Conservation (phyloP, 257 asterid species). For the Prunella vulgaris region DNA sequence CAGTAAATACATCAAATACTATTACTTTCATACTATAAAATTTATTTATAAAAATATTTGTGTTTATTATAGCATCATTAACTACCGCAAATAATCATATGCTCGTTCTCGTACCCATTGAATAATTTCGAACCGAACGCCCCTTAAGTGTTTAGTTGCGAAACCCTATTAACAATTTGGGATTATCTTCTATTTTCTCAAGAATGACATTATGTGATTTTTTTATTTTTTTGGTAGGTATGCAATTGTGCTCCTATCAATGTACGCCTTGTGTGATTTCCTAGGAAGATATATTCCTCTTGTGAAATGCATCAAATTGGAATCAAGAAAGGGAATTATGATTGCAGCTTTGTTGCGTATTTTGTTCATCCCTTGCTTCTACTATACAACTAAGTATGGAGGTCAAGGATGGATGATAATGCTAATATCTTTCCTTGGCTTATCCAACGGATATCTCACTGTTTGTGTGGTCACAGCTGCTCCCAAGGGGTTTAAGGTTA, state of each 20-base stretch:
- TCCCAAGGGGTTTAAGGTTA: slow-evolving; percentile 82
- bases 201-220: neutral
- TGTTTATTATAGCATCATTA: no score
- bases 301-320: slow-evolving; percentile 36
- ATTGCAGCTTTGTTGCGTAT: slow-evolving; percentile 48
- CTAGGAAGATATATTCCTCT: slow-evolving; percentile 64
- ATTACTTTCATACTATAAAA: no score
- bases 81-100: no score
- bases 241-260: slow-evolving; percentile 58
- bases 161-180: neutral
- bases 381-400: slow-evolving; percentile 77
- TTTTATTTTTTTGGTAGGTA: slow-evolving; percentile 41
- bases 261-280: slow-evolving; percentile 70
- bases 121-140: no score
- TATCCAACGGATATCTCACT: slow-evolving; percentile 79
- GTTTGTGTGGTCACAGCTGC: slow-evolving; percentile 67
- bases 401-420: slow-evolving; percentile 82
- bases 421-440: slow-evolving; percentile 62
- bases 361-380: slow-evolving; percentile 68
- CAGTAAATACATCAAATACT: no score
- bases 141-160: neutral
- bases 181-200: neutral
- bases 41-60: no score
- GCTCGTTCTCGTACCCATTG: no score
- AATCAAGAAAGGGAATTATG: slow-evolving; percentile 58